These are phyloP conservation scores for Colletotrichum phormii DNA, from an alignment of 2,329 filamentous ascomycete species.

Conservation along the genomic window DNA sequence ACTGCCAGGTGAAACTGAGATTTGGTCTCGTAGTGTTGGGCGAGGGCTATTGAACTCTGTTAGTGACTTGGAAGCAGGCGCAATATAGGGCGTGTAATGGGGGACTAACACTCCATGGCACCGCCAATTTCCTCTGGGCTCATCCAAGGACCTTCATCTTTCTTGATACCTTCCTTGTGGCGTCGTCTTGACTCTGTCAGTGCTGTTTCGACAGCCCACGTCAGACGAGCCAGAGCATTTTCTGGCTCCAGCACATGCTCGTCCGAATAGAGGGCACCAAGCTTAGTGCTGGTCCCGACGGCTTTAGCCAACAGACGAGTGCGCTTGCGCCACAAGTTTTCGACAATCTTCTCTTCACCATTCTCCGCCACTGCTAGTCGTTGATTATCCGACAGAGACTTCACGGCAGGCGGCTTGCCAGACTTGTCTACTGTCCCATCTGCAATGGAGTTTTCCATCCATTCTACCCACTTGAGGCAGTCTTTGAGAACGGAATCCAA, in stretches of 20 bases:
- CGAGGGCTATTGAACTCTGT: conserved; percentile 68
- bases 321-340: conserved; percentile 68
- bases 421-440: conserved; percentile 59
- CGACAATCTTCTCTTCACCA: conserved; percentile 47
- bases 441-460: conserved; percentile 62
- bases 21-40: conserved; percentile 78
- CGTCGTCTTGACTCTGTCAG: conserved; percentile 80
- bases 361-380: conserved; percentile 35
- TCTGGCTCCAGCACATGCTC: conserved; percentile 80
- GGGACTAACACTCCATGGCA: conserved; percentile 71
- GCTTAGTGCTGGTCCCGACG: conserved; percentile 82
- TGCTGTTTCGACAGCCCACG: conserved; percentile 85
- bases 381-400: conserved; percentile 10
- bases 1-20: conserved; percentile 84
- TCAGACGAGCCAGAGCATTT: conserved; percentile 78
- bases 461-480: conserved; percentile 70
- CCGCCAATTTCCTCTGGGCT: conserved; percentile 78
- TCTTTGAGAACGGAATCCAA: conserved; percentile 82
- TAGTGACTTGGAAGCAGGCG: conserved; percentile 40
- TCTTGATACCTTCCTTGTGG: conserved; percentile 73
- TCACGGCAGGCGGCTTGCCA: conserved; percentile 46
- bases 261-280: conserved; percentile 84
- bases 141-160: conserved; percentile 79
- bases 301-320: conserved; percentile 78
- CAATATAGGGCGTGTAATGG: neutral